Conservation (phyloP, 2,329 filamentous ascomycete genomes). For the Ramularia endophylla region DNA sequence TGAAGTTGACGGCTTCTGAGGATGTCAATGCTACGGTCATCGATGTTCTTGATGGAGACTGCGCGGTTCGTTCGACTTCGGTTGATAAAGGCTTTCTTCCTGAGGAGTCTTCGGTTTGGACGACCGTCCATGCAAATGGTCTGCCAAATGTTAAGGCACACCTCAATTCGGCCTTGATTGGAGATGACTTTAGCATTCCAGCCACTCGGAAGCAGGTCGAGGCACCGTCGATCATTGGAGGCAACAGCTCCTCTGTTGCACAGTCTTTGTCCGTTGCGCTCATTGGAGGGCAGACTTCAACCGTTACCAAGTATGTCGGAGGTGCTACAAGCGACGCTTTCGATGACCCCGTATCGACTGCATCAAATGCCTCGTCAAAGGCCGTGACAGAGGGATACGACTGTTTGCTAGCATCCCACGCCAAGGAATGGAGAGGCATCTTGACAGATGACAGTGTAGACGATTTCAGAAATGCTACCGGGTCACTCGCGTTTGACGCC, state of each 20-base stretch:
- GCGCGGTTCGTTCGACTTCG: slow-evolving; percentile 59
- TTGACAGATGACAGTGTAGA: slow-evolving; percentile 59
- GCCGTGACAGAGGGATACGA: slow-evolving; percentile 51
- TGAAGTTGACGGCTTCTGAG: slow-evolving; percentile 51
- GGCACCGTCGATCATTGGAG: slow-evolving; percentile 44
- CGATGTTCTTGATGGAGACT: slow-evolving; percentile 62
- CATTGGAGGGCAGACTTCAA: slow-evolving; percentile 47
- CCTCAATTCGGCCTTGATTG: slow-evolving; percentile 46
- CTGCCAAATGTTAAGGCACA: slow-evolving; percentile 59
- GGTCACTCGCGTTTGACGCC: slow-evolving; percentile 51
- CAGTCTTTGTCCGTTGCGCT: slow-evolving; percentile 53
- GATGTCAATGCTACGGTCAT: slow-evolving; percentile 54
- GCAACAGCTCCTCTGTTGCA: slow-evolving; percentile 59
- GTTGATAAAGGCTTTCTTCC: slow-evolving; percentile 51
- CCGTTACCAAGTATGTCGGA: slow-evolving; percentile 62
- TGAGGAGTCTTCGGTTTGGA: slow-evolving; percentile 52
- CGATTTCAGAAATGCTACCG: slow-evolving; percentile 52
- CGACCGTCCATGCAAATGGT: slow-evolving; percentile 58
- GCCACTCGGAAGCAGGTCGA: slow-evolving; percentile 40
- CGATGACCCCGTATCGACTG: slow-evolving; percentile 48
- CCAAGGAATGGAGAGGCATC: slow-evolving; percentile 56
- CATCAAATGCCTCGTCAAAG: slow-evolving; percentile 48
- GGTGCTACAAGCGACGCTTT: slow-evolving; percentile 65
- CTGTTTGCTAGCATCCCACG: slow-evolving; percentile 51
- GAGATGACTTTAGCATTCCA: slow-evolving; percentile 35